Base-by-base conservation (phyloP, 176 grass and related monocot genomes). In the Aegilops speltoides region DNA sequence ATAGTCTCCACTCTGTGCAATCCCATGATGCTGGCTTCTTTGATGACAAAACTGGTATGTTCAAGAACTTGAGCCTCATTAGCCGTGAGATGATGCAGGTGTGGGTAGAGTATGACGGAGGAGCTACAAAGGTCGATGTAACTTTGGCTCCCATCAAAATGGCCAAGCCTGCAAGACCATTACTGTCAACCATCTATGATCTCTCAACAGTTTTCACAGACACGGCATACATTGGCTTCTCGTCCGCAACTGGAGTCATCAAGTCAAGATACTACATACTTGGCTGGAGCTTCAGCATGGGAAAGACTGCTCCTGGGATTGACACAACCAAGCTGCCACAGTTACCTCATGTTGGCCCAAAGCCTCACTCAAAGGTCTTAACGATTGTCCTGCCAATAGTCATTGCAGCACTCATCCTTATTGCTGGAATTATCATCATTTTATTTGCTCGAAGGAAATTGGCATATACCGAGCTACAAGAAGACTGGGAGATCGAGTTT, bases 71-170 rank as follows among this genome's bases (percentile, higher is more conserved):
- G 36, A 73, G 9, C 38, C 37, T 73, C 69, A 73, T 73, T 41
- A 73, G 22, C 37, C 69, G 5, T 73, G 69, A 73, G 36, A 36
- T 43, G 69, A 73, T 73, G 69, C 68, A 73, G 40, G 69, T 73
- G 36, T 24, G 69, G 69, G 69, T 73, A 22, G 36, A 73, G 37
- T 73, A 43, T 43, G 69, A 73, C 12, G 37, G n/a, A 73, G 36
- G 69, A 38, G 22, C 22, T 12, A 41, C 69, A 73, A 22, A 73
- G 69, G 40, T 73, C 32, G 37, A 43, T 73, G 69, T 73, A 73
- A 73, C 69, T 38, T 41, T 73, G 22, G 37, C 69, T 73, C 69
- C 69, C 22, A 73, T 73, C 36, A 73, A 73, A 73, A 73, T 43
- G 69, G 36, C 22, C 68, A 73, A 72, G n/a, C 69, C 69, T 43